Percentiles rank a stretch among this genome's conserved stretches.
Conservation (phyloP, 2,329 filamentous ascomycete genomes). For the Fusarium sarcochroum region DNA sequence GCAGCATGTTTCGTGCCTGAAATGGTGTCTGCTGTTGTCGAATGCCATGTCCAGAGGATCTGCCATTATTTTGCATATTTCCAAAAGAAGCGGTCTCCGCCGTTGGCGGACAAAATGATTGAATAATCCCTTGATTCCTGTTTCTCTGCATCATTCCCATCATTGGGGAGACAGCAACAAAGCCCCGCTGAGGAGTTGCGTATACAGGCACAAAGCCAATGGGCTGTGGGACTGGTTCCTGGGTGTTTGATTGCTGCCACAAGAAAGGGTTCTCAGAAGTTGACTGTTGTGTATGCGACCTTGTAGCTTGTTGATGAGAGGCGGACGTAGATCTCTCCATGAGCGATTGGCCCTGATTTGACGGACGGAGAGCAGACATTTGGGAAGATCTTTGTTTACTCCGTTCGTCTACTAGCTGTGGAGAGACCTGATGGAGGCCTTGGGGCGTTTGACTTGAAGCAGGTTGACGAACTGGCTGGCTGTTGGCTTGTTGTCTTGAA, state of each 20-base stretch:
- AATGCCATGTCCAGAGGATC: not conserved
- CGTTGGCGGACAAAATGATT: not conserved
- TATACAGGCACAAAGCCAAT: not conserved
- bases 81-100: not conserved
- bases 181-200: not conserved
- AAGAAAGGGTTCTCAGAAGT: too few relatives aligned
- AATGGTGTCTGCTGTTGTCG: slow-evolving; percentile 1
- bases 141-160: slow-evolving; percentile 1
- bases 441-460: not conserved
- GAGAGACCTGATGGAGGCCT: not conserved
- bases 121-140: not conserved
- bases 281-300: not conserved
- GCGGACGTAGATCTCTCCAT: not conserved
- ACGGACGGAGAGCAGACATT: not conserved
- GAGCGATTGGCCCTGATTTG: slow-evolving; percentile 2
- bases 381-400: not conserved
- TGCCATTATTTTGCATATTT: not conserved
- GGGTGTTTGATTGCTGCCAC: not conserved
- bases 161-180: not conserved
- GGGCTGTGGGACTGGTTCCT: not conserved
- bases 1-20: not conserved
- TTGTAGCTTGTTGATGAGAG: not conserved
- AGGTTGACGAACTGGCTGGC: not conserved
- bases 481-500: slow-evolving; percentile 12
- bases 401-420: not conserved